These are phyloP conservation scores for Cymodocea nodosa DNA, from an alignment of 116 monocot genomes.

Conservation along the genomic window DNA sequence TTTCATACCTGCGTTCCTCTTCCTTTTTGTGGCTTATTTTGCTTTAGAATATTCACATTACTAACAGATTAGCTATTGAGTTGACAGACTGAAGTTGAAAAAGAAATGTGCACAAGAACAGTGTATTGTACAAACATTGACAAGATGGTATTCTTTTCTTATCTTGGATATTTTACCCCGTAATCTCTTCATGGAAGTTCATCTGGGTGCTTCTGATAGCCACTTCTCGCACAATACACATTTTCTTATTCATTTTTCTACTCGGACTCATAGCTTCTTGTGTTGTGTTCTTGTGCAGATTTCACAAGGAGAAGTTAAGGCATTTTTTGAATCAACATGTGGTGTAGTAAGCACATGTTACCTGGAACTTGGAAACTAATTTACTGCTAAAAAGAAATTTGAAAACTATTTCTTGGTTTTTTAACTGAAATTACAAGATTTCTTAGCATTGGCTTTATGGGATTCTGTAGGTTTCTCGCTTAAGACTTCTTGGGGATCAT, in stretches of 20 bases:
- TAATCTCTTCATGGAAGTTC: background rate
- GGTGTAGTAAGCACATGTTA: constrained; percentile 41
- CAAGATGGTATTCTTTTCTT: constrained; percentile 46
- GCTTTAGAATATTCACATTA: background rate
- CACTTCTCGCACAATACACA: background rate
- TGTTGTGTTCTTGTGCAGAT: constrained; percentile 31
- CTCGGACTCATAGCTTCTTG: background rate
- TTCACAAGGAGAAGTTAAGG: constrained; percentile 58
- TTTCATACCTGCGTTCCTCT: background rate
- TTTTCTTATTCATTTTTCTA: background rate
- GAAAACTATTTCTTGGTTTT: background rate
- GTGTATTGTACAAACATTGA: constrained; percentile 97
- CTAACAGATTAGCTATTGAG: background rate
- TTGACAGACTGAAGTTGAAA: constrained; percentile 70
- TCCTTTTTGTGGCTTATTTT: background rate
- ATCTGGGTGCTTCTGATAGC: background rate
- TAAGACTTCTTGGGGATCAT: constrained; percentile 43
- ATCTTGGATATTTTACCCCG: background rate
- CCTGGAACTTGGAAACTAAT: no score
- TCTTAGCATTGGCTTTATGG: background rate
- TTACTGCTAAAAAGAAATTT: background rate
- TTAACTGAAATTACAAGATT: background rate
- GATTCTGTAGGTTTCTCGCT: constrained; percentile 30
- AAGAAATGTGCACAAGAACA: constrained; percentile 79
- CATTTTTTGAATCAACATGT: constrained; percentile 61